These are phyloP conservation scores for Grosmannia huntii DNA, from an alignment of 2,329 filamentous ascomycete genomes.

Conservation along the genomic window DNA sequence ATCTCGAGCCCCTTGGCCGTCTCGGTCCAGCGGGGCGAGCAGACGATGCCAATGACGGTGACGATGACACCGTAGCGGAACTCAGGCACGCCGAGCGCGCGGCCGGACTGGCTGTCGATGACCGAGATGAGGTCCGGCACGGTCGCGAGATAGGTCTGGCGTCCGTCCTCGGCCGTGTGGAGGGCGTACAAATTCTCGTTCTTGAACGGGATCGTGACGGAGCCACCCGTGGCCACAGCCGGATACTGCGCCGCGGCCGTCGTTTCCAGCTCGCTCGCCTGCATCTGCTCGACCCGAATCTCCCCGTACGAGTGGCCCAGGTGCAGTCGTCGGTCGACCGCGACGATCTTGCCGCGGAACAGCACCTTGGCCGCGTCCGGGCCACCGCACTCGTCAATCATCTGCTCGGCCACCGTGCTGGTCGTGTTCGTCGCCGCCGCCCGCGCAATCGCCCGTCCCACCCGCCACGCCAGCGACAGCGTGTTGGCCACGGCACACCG, in stretches of 20 bases:
- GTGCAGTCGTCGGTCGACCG: slow-evolving; percentile 33
- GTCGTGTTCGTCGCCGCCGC: slow-evolving; percentile 28
- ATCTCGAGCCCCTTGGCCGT: slow-evolving; percentile 33
- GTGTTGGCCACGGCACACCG: slow-evolving; percentile 22
- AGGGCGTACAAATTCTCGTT: slow-evolving; percentile 16
- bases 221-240: slow-evolving; percentile 9
- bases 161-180: slow-evolving; percentile 5
- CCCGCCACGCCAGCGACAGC: slow-evolving; percentile 25
- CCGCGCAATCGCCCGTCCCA: slow-evolving; percentile 33
- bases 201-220: slow-evolving; percentile 16
- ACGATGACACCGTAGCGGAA: slow-evolving; percentile 39
- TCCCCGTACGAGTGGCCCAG: slow-evolving; percentile 35
- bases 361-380: slow-evolving; percentile 30
- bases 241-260: not conserved
- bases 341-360: slow-evolving; percentile 39
- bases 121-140: slow-evolving; percentile 32
- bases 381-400: slow-evolving; percentile 34
- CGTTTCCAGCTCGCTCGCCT: slow-evolving; percentile 10
- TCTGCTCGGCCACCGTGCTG: slow-evolving; percentile 30
- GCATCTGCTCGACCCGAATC: slow-evolving; percentile 12
- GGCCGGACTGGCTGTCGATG: slow-evolving; percentile 32
- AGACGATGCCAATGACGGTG: slow-evolving; percentile 38
- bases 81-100: slow-evolving; percentile 37
- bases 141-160: slow-evolving; percentile 28
- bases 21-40: slow-evolving; percentile 39